Conservation (phyloP, 78 protist genomes). For the Dictyostelium intermedium region DNA sequence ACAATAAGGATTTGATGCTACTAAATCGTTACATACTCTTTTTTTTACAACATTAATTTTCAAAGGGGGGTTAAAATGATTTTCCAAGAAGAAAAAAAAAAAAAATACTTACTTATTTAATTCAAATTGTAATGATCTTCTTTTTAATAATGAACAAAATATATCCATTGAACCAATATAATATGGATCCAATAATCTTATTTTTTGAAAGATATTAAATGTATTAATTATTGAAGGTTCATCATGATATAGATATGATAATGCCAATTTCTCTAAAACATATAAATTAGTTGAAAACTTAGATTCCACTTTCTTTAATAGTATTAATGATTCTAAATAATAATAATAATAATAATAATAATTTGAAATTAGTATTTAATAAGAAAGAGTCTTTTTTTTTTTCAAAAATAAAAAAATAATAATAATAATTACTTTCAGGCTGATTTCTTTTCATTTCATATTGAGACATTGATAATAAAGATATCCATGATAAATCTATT, state of each 20-base stretch:
- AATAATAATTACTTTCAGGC: conserved; percentile 45
- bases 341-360: not conserved
- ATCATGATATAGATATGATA: conserved; percentile 51
- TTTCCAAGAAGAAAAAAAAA: no score
- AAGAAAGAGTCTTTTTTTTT: no score
- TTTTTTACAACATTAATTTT: not conserved
- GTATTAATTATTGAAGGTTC: conserved; percentile 74
- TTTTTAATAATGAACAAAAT: conserved; percentile 59
- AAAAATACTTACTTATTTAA: conserved; percentile 56
- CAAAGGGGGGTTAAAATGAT: no score
- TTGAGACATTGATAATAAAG: conserved; percentile 31
- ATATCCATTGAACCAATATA: conserved; percentile 78
- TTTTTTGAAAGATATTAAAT: conserved; percentile 39
- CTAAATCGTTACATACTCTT: conserved; percentile 58
- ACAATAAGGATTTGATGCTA: conserved; percentile 13
- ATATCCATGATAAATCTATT: conserved; percentile 71
- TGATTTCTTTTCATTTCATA: conserved; percentile 60
- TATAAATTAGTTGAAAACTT: conserved; percentile 19
- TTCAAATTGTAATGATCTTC: conserved; percentile 53
- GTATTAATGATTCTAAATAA: conserved; percentile 46
- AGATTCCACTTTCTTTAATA: conserved; percentile 45
- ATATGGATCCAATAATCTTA: conserved; percentile 40
- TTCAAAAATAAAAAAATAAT: not conserved
- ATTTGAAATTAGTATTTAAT: not conserved
- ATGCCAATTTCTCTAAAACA: conserved; percentile 57